Base-by-base conservation (phyloP, 2,329 filamentous ascomycete species). In the Claviceps pazoutovae region DNA sequence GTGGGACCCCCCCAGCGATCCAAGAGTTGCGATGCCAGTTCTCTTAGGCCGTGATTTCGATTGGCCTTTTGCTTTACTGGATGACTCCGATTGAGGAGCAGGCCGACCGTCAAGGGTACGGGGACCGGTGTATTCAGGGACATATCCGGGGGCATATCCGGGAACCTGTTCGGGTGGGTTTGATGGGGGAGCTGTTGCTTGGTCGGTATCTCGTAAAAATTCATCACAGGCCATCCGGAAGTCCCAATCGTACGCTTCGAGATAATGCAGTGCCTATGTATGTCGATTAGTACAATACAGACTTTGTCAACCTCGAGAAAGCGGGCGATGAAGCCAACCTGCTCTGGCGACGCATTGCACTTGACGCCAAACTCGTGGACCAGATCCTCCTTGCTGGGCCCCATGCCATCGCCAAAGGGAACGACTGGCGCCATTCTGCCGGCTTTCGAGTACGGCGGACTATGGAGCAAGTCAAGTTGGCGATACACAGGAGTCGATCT, bases 171-270 rank as follows among this genome's bases (percentile, higher is more conserved):
- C 30, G 9, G 30, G 30, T 11, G 30, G 30, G 3, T 34, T 34
- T 34, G 30, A 34, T 11, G 30, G 30, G 9, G 30, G 9, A 4
- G 9, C 30, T 0, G 68, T 66, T 8, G 62, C 67, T 51, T 78
- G 74, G 26, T 82, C 78, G 37, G 74, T 68, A 53, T 79, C 73
- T 54, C 74, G 71, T 61, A 79, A 87, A 68, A 75, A 86, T 49
- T 79, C 75, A 34, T 78, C 74, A 51, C 78, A 75, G 16, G 84
- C 84, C 9, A 73, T 69, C 57, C 76, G 72, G 44, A 87, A 68
- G 60, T 88, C 76, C 83, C 85, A 88, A 56, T 76, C 69, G 60
- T 76, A 81, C 38, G 76, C 74, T 21, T 73, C 71, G 7, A 91
- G 79, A 58, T 85, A 85, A 55, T 83, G 74, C 52, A 73, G 73